Evolutionary conservation across 345 rosid species (phyloP), one percentile per base, ranked within the genome.

Genomic region (Excoecaria cochinchinensis): DNA sequence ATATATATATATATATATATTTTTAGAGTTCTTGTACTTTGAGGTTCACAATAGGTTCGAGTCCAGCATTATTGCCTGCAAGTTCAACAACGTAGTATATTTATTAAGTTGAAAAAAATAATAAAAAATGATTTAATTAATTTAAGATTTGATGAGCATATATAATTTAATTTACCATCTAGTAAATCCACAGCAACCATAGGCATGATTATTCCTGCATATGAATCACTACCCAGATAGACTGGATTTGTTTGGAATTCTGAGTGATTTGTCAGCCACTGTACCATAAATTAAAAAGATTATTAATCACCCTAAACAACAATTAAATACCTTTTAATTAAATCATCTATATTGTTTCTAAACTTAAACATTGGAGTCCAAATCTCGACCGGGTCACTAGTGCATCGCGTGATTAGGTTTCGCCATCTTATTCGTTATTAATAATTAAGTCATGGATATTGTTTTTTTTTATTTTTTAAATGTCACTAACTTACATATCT

Each of bases 401-500:
- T n/a, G n/a, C n/a, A n/a, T n/a, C n/a, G n/a, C n/a, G n/a, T n/a
- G n/a, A n/a, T n/a, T n/a, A n/a, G n/a, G n/a, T n/a, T n/a, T n/a
- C n/a, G n/a, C n/a, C n/a, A n/a, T n/a, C n/a, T n/a, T n/a, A n/a
- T n/a, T n/a, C n/a, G n/a, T n/a, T n/a, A n/a, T n/a, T n/a, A n/a
- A n/a, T 31, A 31, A 31, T 31, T 31, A 31, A 31, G 2, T 31
- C 31, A 31, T 31, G 31, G 31, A 31, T 31, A 31, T 31, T 31
- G 31, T 31, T 31, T 31, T 31, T 31, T 31, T 31, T 31, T 31
- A 31, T 31, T 31, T 31, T 31, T 31, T 2, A 31, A 31, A 31
- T 31, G 31, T 31, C 31, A 31, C 31, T 31, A 46, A 61, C 74
- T 46, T 21, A 81, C 87, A 58, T 76, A 70, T 69, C 69, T 78